Base-by-base conservation (phyloP, 2,329 filamentous ascomycete species). In the Xylariaceae sp. region DNA sequence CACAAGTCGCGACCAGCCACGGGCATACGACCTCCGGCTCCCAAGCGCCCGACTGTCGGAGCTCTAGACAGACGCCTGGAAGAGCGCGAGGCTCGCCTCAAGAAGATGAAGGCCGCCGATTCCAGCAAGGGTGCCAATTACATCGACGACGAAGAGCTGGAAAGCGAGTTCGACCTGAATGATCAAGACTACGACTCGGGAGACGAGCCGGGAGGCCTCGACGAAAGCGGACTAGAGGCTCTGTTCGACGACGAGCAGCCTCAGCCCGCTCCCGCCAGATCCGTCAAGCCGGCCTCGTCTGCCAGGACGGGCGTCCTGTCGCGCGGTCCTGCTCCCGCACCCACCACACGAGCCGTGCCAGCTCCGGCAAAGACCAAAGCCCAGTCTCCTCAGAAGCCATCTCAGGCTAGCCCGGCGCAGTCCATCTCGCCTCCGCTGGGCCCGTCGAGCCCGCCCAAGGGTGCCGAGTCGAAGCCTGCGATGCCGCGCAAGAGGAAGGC, bases 111-210 rank as follows among this genome's bases (percentile, higher is more conserved):
- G 46, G 45, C 38, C 11, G 31, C 30, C 15, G 34, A 23, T 16
- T 31, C 34, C 18, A 32, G 37, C 35, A 46, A 42, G 28, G 53
- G 47, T 25, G 45, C 61, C 4, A 61, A 57, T 1, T 60, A 58
- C 28, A 52, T 68, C 17, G 59, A 60, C 1, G 65, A 68, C 37
- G 63, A 60, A 4, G 53, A 58, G 5, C 58, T 58, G 3, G 58
- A 59, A 19, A 61, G 60, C 2, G 54, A 58, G 6, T 55, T 39
- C 12, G 46, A 49, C 2, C 40, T 43, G n/a, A 38, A 50, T 3
- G 39, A 46, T 3, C 48, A 45, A 3, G 32, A 38, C 5, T 16
- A 9, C 12, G 27, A 29, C 14, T 29, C 13, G 14, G 14, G 18
- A 6, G 27, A 18, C 11, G 32, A 37, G 16, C 17, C 19, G 12